Conservation (phyloP, 1,284 basidiomycete species). For the Cryptococcus amylolentus region DNA sequence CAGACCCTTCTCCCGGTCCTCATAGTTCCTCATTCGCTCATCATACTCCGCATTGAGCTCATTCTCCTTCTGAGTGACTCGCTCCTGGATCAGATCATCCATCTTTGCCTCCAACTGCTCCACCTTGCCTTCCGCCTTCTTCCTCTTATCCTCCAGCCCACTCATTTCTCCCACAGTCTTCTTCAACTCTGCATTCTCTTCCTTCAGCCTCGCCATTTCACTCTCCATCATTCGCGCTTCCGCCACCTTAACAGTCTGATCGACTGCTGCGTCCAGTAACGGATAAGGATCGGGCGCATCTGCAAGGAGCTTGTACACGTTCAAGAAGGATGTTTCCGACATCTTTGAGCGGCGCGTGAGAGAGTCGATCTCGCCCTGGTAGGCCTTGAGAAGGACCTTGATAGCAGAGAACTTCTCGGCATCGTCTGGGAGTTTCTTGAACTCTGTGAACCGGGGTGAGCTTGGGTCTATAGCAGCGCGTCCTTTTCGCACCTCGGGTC, state of each 20-base stretch:
- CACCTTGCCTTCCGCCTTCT: slow-evolving; percentile 67
- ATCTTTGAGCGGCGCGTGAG: slow-evolving; percentile 86
- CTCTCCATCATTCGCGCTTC: slow-evolving; percentile 71
- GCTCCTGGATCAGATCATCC: slow-evolving; percentile 82
- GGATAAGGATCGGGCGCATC: slow-evolving; percentile 97
- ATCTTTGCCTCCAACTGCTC: slow-evolving; percentile 87
- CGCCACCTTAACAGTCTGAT: slow-evolving; percentile 81
- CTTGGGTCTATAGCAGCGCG: background rate
- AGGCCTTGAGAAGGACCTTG: slow-evolving; percentile 87
- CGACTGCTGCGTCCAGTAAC: slow-evolving; percentile 85
- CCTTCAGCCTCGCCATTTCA: slow-evolving; percentile 66
- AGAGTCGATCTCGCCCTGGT: slow-evolving; percentile 93
- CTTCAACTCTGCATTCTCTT: slow-evolving; percentile 75
- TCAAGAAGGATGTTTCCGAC: slow-evolving; percentile 89
- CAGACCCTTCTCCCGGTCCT: slow-evolving; percentile 90
- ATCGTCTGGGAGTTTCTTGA: slow-evolving; percentile 82
- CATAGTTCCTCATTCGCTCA: slow-evolving; percentile 89
- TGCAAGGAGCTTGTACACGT: slow-evolving; percentile 86
- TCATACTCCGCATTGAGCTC: slow-evolving; percentile 95
- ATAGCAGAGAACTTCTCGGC: slow-evolving; percentile 77
- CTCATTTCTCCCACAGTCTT: slow-evolving; percentile 65
- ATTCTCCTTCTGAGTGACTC: slow-evolving; percentile 83
- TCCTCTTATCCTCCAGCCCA: slow-evolving; percentile 67
- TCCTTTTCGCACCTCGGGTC: slow-evolving; percentile 67
- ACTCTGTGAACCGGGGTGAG: slow-evolving; percentile 59